Conservation (phyloP, 768 basidiomycete genomes). For the Rhizopogon vesiculosus region DNA sequence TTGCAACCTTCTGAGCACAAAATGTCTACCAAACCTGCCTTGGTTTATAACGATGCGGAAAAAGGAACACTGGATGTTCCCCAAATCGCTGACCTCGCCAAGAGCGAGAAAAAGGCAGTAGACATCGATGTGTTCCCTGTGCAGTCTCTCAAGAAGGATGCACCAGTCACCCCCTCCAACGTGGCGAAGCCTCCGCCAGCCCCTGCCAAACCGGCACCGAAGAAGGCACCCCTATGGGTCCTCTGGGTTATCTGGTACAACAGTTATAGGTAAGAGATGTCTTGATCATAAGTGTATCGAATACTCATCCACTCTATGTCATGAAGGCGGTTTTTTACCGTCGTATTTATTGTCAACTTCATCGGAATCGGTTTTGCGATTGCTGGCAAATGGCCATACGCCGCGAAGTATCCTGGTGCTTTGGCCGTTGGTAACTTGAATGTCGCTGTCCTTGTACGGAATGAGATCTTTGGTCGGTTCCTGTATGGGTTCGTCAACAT, state of each 20-base stretch:
- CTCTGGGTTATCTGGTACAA: conserved; percentile 73
- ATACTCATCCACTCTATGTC: not conserved
- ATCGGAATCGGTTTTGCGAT: conserved; percentile 57
- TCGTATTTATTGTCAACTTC: conserved; percentile 57
- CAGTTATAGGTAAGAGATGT: conserved; percentile 54
- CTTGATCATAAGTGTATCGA: not conserved
- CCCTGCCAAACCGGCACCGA: conserved; percentile 41
- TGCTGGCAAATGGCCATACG: conserved; percentile 64
- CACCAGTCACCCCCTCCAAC: conserved; percentile 28
- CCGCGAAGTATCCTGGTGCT: conserved; percentile 59
- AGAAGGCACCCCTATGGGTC: conserved; percentile 56
- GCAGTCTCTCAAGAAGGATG: conserved; percentile 38
- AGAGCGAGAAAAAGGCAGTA: conserved; percentile 35
- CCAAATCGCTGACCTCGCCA: conserved; percentile 24
- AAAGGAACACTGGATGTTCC: conserved; percentile 48
- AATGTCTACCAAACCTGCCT: conserved; percentile 41
- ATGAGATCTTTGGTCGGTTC: conserved; percentile 78
- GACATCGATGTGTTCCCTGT: conserved; percentile 26
- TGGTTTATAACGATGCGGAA: conserved; percentile 48
- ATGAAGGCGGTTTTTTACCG: conserved; percentile 66
- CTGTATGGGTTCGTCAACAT: conserved; percentile 70
- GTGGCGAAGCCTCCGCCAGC: conserved; percentile 29
- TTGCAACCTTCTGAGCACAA: conserved; percentile 2
- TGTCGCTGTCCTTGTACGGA: conserved; percentile 69
- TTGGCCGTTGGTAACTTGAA: conserved; percentile 73